phyloP scores from a whole-genome alignment of 108 stramenopile species.

The Pseudonitzschia pungens region DNA sequence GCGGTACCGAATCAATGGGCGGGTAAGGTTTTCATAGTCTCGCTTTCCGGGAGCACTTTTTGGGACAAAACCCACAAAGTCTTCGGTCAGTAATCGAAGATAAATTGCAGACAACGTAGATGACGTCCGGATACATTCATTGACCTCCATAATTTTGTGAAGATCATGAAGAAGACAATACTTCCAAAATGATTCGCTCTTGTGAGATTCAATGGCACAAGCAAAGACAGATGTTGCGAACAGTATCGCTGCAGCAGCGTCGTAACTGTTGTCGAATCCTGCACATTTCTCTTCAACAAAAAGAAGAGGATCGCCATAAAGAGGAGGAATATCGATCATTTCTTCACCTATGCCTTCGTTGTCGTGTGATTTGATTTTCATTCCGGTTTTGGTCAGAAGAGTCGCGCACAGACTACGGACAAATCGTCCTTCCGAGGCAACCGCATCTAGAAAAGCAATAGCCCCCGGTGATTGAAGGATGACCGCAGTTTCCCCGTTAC shows the following conservation, averaged over 20 bases:
- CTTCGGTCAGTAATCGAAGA: constrained; percentile 42
- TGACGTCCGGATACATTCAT: constrained; percentile 22
- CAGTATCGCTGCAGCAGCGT: constrained; percentile 50
- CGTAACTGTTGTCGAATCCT: constrained; percentile 41
- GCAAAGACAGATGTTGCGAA: constrained; percentile 51
- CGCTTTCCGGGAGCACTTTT: constrained; percentile 20
- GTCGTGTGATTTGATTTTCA: constrained; percentile 36
- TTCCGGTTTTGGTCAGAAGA: constrained; percentile 41
- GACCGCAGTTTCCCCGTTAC: constrained; percentile 16
- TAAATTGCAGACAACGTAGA: constrained; percentile 52
- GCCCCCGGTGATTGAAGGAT: constrained; percentile 39
- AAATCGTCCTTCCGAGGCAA: constrained; percentile 43
- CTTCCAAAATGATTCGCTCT: constrained; percentile 52
- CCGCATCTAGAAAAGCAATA: constrained; percentile 40
- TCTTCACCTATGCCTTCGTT: constrained; percentile 12
- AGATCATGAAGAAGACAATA: constrained; percentile 45
- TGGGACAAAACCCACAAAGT: constrained; percentile 43
- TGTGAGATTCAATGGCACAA: constrained; percentile 41
- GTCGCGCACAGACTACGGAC: constrained; percentile 52
- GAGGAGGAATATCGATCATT: constrained; percentile 28
- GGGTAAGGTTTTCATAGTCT: constrained; percentile 42
- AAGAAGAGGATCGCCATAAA: constrained; percentile 57
- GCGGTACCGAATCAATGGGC: constrained; percentile 54
- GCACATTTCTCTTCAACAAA: constrained; percentile 43
- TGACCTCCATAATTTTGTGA: constrained; percentile 1